Evolutionary conservation across 805 yeast species (phyloP).

Genomic region (Citeromyces nyonsensis): DNA sequence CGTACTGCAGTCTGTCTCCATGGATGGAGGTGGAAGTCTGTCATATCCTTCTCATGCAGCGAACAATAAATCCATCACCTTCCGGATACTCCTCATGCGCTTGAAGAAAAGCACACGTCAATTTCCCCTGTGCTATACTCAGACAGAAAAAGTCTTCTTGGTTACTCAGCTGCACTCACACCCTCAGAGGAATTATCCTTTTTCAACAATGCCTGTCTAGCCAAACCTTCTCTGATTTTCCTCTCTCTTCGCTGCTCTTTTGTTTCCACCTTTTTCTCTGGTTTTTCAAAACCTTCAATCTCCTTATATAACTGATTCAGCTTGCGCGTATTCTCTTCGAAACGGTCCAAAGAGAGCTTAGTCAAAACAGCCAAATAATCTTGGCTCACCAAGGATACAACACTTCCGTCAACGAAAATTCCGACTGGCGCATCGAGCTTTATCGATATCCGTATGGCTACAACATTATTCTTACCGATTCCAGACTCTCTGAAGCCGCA

Average conservation of each 20-base stretch:
- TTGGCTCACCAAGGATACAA: constrained; percentile 27
- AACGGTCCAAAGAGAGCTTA: constrained; percentile 42
- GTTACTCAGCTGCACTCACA: constrained; percentile 1
- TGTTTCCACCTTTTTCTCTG: constrained; percentile 19
- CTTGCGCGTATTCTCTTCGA: constrained; percentile 47
- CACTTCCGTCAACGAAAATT: constrained; percentile 17
- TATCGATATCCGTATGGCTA: constrained; percentile 65
- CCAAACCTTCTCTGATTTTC: constrained; percentile 35
- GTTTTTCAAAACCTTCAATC: constrained; percentile 1
- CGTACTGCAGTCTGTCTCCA: too few species aligned
- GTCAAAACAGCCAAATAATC: constrained; percentile 37
- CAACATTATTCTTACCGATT: constrained; percentile 63
- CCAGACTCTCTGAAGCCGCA: constrained; percentile 86
- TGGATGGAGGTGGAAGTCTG: too few species aligned
- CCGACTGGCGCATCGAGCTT: constrained; percentile 72
- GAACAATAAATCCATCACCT: too few species aligned
- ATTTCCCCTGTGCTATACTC: too few species aligned
- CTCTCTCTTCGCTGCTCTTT: constrained; percentile 42
- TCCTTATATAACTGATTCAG: constrained; percentile 25
- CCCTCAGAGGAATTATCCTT: too few species aligned
- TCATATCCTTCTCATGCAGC: too few species aligned
- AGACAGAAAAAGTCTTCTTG: constrained; percentile 1
- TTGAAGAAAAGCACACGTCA: too few species aligned
- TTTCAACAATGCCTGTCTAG: constrained; percentile 12
- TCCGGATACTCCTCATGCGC: too few species aligned